A percentile compares a stretch with the other conserved stretches of the same genome.
phyloP scores from a whole-genome alignment of 345 rosid species.

The Lepidium didymum region DNA sequence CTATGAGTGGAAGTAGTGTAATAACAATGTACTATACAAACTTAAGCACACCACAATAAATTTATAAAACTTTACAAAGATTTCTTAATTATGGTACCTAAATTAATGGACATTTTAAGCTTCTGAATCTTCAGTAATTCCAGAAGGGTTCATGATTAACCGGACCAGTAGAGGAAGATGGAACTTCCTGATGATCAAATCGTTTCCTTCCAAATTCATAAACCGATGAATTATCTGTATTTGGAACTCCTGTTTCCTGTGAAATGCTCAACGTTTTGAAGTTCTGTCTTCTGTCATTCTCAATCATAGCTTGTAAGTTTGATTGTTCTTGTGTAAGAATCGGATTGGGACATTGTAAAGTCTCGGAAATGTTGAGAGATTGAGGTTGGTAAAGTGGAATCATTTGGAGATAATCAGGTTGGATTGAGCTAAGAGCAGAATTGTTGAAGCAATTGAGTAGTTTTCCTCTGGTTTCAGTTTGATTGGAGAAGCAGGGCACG shows the following conservation, averaged over 20 bases:
- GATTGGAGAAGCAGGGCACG: constrained; percentile 99
- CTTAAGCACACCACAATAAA: constrained; percentile 21
- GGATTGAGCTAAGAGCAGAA: constrained; percentile 27
- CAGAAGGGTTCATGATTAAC: constrained; percentile 53
- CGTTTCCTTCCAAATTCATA: constrained; percentile 40
- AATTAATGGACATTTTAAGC: background rate
- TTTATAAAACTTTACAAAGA: background rate
- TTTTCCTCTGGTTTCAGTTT: constrained; percentile 34
- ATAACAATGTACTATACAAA: constrained; percentile 22
- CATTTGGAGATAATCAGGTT: constrained; percentile 25
- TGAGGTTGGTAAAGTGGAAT: constrained; percentile 34
- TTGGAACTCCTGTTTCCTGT: constrained; percentile 42
- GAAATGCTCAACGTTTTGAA: constrained; percentile 44
- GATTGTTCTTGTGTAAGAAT: constrained; percentile 42
- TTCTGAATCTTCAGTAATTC: constrained; percentile 41
- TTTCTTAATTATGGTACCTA: constrained; percentile 6
- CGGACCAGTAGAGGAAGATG: constrained; percentile 37
- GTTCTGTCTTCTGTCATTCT: constrained; percentile 33
- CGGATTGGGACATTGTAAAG: constrained; percentile 33
- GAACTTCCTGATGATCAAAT: constrained; percentile 40
- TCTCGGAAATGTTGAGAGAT: constrained; percentile 16
- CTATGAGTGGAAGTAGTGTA: background rate
- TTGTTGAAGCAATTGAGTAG: constrained; percentile 32
- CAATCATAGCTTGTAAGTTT: constrained; percentile 41
- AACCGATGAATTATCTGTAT: constrained; percentile 45